Evolutionary conservation across 345 rosid genomes (phyloP).

Genomic region (Raphanus raphanistrum): DNA sequence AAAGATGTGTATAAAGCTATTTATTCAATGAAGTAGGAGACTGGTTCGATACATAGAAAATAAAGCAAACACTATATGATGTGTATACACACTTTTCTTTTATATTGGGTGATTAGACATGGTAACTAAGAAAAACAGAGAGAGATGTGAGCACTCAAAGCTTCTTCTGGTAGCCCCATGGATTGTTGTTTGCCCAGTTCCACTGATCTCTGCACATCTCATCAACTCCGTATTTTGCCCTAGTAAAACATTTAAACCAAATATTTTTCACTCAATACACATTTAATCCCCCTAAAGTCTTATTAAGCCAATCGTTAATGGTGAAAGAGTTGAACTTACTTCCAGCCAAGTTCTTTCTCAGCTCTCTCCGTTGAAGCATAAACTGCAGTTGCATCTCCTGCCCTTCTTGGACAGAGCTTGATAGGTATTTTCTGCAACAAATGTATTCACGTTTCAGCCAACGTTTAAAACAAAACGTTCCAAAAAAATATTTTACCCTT

Average conservation of each 20-base stretch:
- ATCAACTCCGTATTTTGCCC: constrained; percentile 83
- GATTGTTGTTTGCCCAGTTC: constrained; percentile 86
- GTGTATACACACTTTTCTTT: constrained; percentile 4
- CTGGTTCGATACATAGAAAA: constrained; percentile 11
- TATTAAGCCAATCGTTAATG: neutral
- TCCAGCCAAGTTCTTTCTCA: constrained; percentile 86
- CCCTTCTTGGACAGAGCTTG: constrained; percentile 72
- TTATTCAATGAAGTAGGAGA: constrained; percentile 14
- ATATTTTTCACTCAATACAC: neutral
- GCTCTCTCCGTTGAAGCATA: constrained; percentile 81
- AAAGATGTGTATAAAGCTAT: neutral
- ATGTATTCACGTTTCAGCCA: constrained; percentile 9
- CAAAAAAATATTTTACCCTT: neutral
- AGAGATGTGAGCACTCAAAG: constrained; percentile 19
- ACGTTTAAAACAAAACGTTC: neutral
- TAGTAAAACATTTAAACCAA: constrained; percentile 35
- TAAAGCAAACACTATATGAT: constrained; percentile 13
- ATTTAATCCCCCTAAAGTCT: neutral
- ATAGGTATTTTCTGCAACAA: constrained; percentile 71
- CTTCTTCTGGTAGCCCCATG: constrained; percentile 77
- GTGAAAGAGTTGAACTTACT: constrained; percentile 49
- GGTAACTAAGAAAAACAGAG: neutral
- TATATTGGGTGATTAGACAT: constrained; percentile 16
- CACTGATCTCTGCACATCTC: constrained; percentile 97
- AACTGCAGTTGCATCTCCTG: constrained; percentile 89